Evolutionary conservation across 176 grass and related monocot species (phyloP).

Genomic region (Bromus sterilis): DNA sequence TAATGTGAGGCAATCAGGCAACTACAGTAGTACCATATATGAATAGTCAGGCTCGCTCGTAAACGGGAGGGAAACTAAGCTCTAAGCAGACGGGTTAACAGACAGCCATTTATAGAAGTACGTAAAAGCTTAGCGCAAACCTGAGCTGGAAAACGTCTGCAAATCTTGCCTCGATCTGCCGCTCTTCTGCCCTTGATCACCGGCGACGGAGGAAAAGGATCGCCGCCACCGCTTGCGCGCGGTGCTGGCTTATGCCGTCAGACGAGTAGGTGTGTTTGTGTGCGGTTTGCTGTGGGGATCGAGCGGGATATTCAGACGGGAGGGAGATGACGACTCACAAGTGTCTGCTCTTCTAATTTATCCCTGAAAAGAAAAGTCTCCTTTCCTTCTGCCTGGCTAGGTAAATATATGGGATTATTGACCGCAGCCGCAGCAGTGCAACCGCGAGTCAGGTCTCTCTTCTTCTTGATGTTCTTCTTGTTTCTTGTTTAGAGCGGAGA

Average conservation of each 20-base stretch:
- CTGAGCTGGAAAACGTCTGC: background rate
- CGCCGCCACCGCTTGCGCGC: background rate
- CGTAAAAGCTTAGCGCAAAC: constrained; percentile 4
- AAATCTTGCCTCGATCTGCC: background rate
- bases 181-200: background rate
- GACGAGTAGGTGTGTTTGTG: background rate
- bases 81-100: no score
- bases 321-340: background rate
- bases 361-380: background rate
- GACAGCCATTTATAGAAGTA: background rate
- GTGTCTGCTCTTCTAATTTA: background rate
- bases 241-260: background rate
- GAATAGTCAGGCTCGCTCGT: background rate
- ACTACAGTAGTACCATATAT: no score
- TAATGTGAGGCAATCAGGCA: no score
- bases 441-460: background rate
- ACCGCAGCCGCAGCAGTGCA: no score
- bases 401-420: background rate
- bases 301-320: background rate
- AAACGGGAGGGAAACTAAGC: background rate
- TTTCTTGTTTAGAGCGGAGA: background rate
- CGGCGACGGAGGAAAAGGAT: background rate
- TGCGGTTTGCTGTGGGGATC: background rate
- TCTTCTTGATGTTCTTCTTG: background rate
- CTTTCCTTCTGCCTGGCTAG: background rate